Conservation (phyloP, 345 rosid genomes). For the thale cress (Arabidopsis thaliana) region TAIR10.1 NC_003070.9:21108001-21108500, state of each 20-base stretch:
- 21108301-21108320: slow-evolving; percentile 14
- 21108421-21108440: background rate
- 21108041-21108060: slow-evolving; percentile 63
- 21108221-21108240: background rate
- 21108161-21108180: slow-evolving; percentile 40
- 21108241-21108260: background rate
- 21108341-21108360: background rate
- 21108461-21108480: background rate
- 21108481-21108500: background rate
- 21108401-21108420: background rate
- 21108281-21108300: slow-evolving; percentile 25
- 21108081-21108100: slow-evolving; percentile 58
- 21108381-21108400: background rate
- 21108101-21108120: background rate
- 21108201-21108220: background rate
- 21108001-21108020: slow-evolving; percentile 47
- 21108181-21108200: background rate
- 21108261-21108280: slow-evolving; percentile 23
- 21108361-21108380: background rate
- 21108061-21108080: slow-evolving; percentile 91
- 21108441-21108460: background rate
- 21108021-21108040: slow-evolving; percentile 49
- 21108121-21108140: background rate
- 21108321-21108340: background rate
- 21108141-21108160: background rate